Conservation (phyloP, 495 filamentous ascomycete species). For the Emericellopsis terricola region DNA sequence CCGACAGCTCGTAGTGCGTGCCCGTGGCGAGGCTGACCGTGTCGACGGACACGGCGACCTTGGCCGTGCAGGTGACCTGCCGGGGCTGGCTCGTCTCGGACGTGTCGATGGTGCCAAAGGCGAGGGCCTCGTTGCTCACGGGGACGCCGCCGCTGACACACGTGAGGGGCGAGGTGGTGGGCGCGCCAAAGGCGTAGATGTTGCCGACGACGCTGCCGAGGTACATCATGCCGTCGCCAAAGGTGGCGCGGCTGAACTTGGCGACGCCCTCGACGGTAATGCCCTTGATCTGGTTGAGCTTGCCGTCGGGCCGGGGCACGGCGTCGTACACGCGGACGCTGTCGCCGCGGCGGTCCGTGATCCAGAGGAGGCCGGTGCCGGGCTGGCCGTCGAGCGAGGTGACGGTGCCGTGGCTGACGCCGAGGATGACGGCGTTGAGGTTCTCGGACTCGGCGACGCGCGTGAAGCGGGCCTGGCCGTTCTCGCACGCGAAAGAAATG, state of each 20-base stretch:
- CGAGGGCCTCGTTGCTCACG: too few relatives aligned
- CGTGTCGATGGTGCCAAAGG: slow-evolving; percentile 24
- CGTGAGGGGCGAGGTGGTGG: slow-evolving; percentile 19
- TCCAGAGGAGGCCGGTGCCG: slow-evolving; percentile 23
- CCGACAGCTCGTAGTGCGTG: slow-evolving; percentile 16
- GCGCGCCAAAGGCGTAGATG: slow-evolving; percentile 13
- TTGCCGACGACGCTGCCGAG: slow-evolving; percentile 6
- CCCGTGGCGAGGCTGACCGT: slow-evolving; percentile 12
- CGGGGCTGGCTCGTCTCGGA: slow-evolving; percentile 8
- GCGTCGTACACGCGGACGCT: slow-evolving; percentile 20
- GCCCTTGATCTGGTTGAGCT: slow-evolving; percentile 12
- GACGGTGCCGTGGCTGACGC: slow-evolving; percentile 19
- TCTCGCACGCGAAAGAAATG: slow-evolving; percentile 17
- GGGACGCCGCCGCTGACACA: slow-evolving; percentile 20
- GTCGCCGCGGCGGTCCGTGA: slow-evolving; percentile 18
- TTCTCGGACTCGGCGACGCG: slow-evolving; percentile 11
- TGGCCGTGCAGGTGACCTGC: slow-evolving; percentile 14
- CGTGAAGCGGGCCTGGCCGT: slow-evolving; percentile 11
- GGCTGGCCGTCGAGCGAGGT: slow-evolving; percentile 18
- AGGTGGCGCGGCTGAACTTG: slow-evolving; percentile 23
- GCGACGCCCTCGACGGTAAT: slow-evolving; percentile 12
- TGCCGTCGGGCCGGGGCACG: slow-evolving; percentile 11
- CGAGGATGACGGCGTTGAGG: slow-evolving; percentile 13
- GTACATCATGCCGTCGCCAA: slow-evolving; percentile 21
- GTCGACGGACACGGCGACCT: slow-evolving; percentile 11